phyloP scores from a whole-genome alignment of 1,139 yeast species.

The Taphrina populina region DNA sequence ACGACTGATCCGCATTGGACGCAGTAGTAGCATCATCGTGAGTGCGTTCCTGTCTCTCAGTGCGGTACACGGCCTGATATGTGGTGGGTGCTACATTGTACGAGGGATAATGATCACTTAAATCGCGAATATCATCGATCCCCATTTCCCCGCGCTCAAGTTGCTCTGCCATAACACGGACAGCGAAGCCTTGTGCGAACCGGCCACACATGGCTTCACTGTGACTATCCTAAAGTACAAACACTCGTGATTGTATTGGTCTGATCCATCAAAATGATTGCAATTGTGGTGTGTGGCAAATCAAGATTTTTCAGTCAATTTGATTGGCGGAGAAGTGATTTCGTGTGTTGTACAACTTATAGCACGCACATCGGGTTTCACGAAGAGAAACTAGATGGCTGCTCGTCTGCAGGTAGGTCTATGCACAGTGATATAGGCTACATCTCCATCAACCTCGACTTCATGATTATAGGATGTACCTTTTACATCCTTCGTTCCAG shows the following conservation, averaged over 20 bases:
- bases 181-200: slow-evolving; percentile 28
- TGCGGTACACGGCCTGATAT: slow-evolving; percentile 20
- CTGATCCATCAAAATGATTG: neutral
- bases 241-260: neutral
- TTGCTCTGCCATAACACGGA: slow-evolving; percentile 21
- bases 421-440: no score
- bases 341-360: no score
- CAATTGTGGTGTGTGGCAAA: no score
- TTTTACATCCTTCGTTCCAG: no score
- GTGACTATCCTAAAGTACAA: neutral
- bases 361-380: no score
- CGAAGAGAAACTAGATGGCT: no score
- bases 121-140: slow-evolving; percentile 25
- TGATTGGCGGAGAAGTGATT: no score
- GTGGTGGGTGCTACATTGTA: slow-evolving; percentile 27
- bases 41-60: slow-evolving; percentile 11
- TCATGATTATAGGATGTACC: no score
- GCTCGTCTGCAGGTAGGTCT: no score
- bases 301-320: no score
- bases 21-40: neutral
- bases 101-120: slow-evolving; percentile 18
- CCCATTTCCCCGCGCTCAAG: slow-evolving; percentile 19
- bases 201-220: slow-evolving; percentile 34
- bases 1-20: neutral
- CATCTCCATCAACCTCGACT: no score